These are phyloP conservation scores for Metschnikowia noctiluminum DNA, from an alignment of 805 yeast species.

Conservation along the genomic window DNA sequence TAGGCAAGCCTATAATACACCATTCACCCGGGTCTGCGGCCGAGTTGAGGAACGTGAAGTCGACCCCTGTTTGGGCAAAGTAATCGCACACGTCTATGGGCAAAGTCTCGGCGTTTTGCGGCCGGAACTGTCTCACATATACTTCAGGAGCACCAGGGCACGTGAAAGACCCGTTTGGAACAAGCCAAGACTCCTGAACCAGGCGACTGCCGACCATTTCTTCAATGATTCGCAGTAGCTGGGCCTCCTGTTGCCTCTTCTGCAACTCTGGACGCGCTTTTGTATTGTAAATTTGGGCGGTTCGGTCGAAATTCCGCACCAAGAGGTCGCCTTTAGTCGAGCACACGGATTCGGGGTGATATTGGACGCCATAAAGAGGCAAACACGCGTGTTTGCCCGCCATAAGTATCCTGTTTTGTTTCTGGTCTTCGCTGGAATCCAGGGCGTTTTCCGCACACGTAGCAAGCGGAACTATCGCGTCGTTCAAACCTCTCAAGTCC, in stretches of 20 bases:
- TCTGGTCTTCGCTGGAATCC: background rate
- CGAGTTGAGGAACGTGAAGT: slow-evolving; percentile 64
- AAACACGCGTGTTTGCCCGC: slow-evolving; percentile 58
- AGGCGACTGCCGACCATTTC: slow-evolving; percentile 13
- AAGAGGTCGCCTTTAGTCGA: slow-evolving; percentile 63
- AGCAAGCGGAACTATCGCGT: slow-evolving; percentile 56
- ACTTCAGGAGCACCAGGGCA: slow-evolving; percentile 4
- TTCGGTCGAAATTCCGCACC: slow-evolving; percentile 57
- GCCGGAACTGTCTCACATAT: slow-evolving; percentile 2
- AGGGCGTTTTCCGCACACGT: slow-evolving; percentile 38
- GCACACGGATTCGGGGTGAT: slow-evolving; percentile 94
- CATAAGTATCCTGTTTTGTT: slow-evolving; percentile 54
- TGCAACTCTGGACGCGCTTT: slow-evolving; percentile 16
- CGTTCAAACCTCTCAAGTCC: slow-evolving; percentile 24
- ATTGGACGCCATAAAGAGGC: slow-evolving; percentile 93
- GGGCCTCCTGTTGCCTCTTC: background rate
- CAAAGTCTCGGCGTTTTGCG: slow-evolving; percentile 12
- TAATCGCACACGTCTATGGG: slow-evolving; percentile 54
- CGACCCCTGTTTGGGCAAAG: slow-evolving; percentile 19
- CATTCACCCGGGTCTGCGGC: slow-evolving; percentile 84
- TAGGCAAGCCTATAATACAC: slow-evolving; percentile 80
- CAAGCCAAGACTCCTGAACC: slow-evolving; percentile 21
- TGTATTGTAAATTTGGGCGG: slow-evolving; percentile 39
- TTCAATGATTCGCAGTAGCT: slow-evolving; percentile 1
- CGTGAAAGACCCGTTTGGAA: slow-evolving; percentile 9